Evolutionary conservation across 495 filamentous ascomycete genomes (phyloP).

Genomic region (Hyphodiscus hymeniophilus): DNA sequence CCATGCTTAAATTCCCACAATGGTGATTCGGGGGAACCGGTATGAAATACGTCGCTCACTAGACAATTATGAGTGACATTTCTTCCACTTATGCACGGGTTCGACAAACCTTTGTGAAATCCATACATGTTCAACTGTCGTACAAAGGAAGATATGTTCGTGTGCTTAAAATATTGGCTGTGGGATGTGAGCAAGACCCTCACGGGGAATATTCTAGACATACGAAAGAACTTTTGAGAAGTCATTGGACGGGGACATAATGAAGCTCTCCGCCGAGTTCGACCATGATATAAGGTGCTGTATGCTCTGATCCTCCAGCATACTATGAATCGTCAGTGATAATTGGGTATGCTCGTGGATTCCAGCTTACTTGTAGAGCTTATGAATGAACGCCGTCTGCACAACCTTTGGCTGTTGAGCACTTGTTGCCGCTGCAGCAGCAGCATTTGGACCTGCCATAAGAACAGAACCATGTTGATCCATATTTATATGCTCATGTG

Average conservation of each 20-base stretch:
- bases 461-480: conserved; percentile 19
- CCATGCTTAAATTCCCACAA: conserved; percentile 99
- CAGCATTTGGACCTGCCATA: conserved; percentile 24
- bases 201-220: conserved; percentile 26
- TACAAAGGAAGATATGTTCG: conserved; percentile 97
- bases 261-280: conserved; percentile 86
- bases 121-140: conserved; percentile 99
- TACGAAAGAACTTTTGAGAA: conserved; percentile 98
- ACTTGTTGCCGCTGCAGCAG: conserved; percentile 65
- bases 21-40: conserved; percentile 87
- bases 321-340: conserved; percentile 52
- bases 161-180: conserved; percentile 95
- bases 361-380: conserved; percentile 84
- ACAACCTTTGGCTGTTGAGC: conserved; percentile 96
- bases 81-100: conserved; percentile 1
- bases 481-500: conserved; percentile 22
- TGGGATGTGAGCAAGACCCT: conserved; percentile 17
- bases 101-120: conserved; percentile 85
- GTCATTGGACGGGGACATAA: conserved; percentile 94
- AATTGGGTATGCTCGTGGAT: conserved; percentile 5
- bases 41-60: conserved; percentile 99
- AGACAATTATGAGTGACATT: conserved; percentile 13
- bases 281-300: conserved; percentile 97
- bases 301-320: conserved; percentile 90
- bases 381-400: conserved; percentile 99